Base-by-base conservation (phyloP, 164 flowering plant species). In the Magnolia sinica region DNA sequence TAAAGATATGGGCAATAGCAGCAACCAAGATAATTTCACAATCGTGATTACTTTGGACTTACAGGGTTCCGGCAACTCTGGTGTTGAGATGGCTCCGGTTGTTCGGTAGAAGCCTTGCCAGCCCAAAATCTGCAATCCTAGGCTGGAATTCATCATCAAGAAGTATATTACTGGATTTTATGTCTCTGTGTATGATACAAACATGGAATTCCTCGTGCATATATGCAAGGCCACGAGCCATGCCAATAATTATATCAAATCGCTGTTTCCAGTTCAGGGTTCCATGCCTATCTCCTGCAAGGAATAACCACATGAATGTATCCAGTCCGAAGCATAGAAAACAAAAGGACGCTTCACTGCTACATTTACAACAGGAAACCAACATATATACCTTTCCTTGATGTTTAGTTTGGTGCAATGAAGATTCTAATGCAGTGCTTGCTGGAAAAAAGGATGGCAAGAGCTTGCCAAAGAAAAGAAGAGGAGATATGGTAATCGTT, bases 191-290 rank as follows among this genome's bases (percentile, higher is more conserved):
- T 64, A 64, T 64, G 18, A 18, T 64, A 19, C 67, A 19, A 16
- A 55, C 61, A 55, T 55, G 61, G 18, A 55, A 7, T 55, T 55
- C 61, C 13, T 55, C 61, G 9, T 55, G 61, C 18, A 55, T 10
- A 55, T 55, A 55, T 16, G 61, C 61, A 55, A 55, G 13, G 61
- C 18, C 61, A 16, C 61, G 61, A 55, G 61, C 61, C 61, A 55
- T 55, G 61, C 61, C 63, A 23, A 55, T 52, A 8, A 90, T 86
- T 71, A 90, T 86, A 64, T 86, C 84, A 78, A 76, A 81, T 63
- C 91, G 75, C 72, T 85, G 86, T 76, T 82, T 86, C 93, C 93
- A 90, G 74, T 78, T 85, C 5, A 90, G 85, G 23, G 73, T 58
- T 27, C 91, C 88, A 65, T 74, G 71, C 22, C 16, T 78, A 20